Evolutionary conservation across 306 rosid species (phyloP).

Genomic region (Prunus davidiana): DNA sequence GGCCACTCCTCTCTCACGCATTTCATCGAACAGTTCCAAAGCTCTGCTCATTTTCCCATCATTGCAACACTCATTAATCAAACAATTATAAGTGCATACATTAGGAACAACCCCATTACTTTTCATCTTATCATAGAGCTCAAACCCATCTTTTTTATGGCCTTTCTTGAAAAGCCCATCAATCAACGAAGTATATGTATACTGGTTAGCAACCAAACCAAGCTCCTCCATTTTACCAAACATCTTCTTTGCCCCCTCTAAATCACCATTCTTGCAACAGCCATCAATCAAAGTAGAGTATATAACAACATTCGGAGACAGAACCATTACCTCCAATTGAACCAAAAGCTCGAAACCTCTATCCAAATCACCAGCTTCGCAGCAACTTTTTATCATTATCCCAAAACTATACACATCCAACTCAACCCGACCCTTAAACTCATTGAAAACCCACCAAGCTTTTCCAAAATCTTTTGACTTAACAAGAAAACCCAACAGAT

Average conservation of each 20-base stretch:
- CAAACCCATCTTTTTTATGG: slow-evolving; percentile 60
- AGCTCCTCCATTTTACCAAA: slow-evolving; percentile 56
- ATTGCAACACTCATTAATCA: slow-evolving; percentile 50
- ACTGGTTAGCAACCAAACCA: slow-evolving; percentile 58
- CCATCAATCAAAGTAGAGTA: slow-evolving; percentile 74
- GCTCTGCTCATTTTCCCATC: slow-evolving; percentile 45
- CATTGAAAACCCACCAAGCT: slow-evolving; percentile 57
- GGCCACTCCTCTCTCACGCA: slow-evolving; percentile 57
- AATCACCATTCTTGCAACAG: slow-evolving; percentile 66
- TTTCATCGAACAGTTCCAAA: slow-evolving; percentile 59
- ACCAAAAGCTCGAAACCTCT: slow-evolving; percentile 55
- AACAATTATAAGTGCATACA: slow-evolving; percentile 50
- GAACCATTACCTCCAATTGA: slow-evolving; percentile 38
- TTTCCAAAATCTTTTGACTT: slow-evolving; percentile 34
- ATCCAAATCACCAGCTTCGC: slow-evolving; percentile 56
- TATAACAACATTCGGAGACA: slow-evolving; percentile 62
- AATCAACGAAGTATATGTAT: slow-evolving; percentile 59
- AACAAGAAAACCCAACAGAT: slow-evolving; percentile 48
- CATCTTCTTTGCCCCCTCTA: slow-evolving; percentile 53
- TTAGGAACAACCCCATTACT: slow-evolving; percentile 46
- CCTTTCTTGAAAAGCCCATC: slow-evolving; percentile 75
- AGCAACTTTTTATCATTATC: slow-evolving; percentile 66
- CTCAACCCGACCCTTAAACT: slow-evolving; percentile 28
- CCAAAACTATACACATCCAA: slow-evolving; percentile 67
- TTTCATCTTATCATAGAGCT: slow-evolving; percentile 60